Evolutionary conservation across 2,329 filamentous ascomycete genomes (phyloP), one percentile per base, ranked within the genome.

Genomic region (Cercospora sp.): DNA sequence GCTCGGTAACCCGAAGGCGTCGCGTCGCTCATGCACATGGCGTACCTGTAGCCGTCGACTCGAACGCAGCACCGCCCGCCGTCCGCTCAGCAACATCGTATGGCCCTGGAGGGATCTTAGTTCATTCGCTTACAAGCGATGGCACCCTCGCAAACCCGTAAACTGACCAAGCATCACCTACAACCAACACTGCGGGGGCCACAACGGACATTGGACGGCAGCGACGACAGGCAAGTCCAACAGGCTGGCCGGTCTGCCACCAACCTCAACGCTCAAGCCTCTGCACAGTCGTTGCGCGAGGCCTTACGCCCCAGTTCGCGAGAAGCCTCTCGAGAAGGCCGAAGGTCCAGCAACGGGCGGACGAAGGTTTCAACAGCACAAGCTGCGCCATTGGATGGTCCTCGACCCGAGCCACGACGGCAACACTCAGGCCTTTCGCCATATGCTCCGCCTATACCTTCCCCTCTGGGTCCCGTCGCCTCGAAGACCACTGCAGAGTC

Each of bases 161-260:
- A 60, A 62, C 64, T 69, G 64, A 68, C 66, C 42, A 69, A 65
- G 67, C 67, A 67, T 67, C 63, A 59, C 26, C 57, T 72, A 65
- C 63, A 68, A 61, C 69, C 71, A 13, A 69, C 71, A 55, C 66
- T 70, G 59, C 68, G 65, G 42, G 71, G 62, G 33, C 67, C 71
- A 42, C 64, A 69, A 45, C 67, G 72, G 51, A 55, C 40, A n/a
- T 71, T 69, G 53, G 70, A 73, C 61, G 73, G 68, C 59, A 67
- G 66, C 42, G 72, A 75, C 45, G 74, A 74, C 16, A 60, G 63
- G 13, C 69, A 74, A 33, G 58, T 64, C 33, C 73, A 77, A 55
- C 78, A 79, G 68, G 76, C 76, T n/a, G 78, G 78, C 9, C 76
- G 78, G 5, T 75, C 75, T 16, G 61, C 76, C 9, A 71, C 71